These are phyloP conservation scores for Curvularia sp. DNA, from an alignment of 2,329 filamentous ascomycete species.

Conservation along the genomic window DNA sequence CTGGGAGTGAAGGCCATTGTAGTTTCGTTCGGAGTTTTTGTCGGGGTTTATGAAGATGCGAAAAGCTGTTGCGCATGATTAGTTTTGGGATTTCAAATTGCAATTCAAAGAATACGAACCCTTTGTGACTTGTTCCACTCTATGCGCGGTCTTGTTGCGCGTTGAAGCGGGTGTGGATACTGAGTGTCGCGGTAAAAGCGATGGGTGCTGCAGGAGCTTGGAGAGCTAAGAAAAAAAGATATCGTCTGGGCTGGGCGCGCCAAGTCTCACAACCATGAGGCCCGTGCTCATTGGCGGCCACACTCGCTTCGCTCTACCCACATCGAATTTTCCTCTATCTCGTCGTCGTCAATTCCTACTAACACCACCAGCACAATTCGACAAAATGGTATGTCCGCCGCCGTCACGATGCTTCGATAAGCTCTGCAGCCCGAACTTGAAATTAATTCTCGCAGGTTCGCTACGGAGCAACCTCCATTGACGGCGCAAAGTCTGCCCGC, in stretches of 20 bases:
- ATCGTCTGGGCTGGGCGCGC: slow-evolving; percentile 16
- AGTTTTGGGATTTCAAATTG: slow-evolving; percentile 3
- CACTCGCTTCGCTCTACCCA: slow-evolving; percentile 1
- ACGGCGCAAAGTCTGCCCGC: slow-evolving; percentile 75
- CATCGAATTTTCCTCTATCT: slow-evolving; percentile 1
- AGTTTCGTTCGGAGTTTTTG: slow-evolving; percentile 13
- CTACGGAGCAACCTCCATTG: slow-evolving; percentile 49
- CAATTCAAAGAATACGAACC: neutral
- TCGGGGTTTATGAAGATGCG: slow-evolving; percentile 14
- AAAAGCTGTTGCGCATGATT: slow-evolving; percentile 23
- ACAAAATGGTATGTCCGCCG: slow-evolving; percentile 52
- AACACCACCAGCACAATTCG: slow-evolving; percentile 48
- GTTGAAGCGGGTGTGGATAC: slow-evolving; percentile 18
- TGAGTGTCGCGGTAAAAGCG: slow-evolving; percentile 20
- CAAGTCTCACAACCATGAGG: slow-evolving; percentile 3
- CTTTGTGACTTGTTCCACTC: slow-evolving; percentile 2
- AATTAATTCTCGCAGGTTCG: slow-evolving; percentile 47
- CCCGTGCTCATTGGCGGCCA: slow-evolving; percentile 2
- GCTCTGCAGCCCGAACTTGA: slow-evolving; percentile 22
- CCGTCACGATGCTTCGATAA: slow-evolving; percentile 12
- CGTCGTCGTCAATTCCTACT: slow-evolving; percentile 34
- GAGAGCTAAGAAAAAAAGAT: slow-evolving; percentile 25
- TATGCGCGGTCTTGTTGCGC: slow-evolving; percentile 25
- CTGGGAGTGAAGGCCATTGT: slow-evolving; percentile 43
- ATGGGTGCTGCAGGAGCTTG: slow-evolving; percentile 27